Percentiles rank a stretch among this genome's conserved stretches.
Evolutionary conservation across 2,329 filamentous ascomycete genomes (phyloP).

Genomic region (Verticillium albo-atrum): DNA sequence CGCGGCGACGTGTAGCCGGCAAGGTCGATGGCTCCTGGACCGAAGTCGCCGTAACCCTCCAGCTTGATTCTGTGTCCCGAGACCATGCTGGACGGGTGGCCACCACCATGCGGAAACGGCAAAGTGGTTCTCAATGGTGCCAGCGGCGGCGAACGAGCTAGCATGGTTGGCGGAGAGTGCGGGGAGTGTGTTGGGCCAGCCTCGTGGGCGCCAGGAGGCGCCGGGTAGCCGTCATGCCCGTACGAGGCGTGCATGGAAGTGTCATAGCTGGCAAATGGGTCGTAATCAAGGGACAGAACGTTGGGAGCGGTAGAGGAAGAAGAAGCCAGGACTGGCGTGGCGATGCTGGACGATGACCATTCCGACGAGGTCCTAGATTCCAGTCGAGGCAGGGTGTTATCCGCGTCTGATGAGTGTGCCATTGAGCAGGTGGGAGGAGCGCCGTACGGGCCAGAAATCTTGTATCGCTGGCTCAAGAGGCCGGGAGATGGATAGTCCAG

Average conservation of each 20-base stretch:
- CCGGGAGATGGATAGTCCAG: conserved; percentile 43
- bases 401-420: conserved; percentile 29
- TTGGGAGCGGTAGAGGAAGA: conserved; percentile 37
- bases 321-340: conserved; percentile 29
- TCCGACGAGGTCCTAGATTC: conserved; percentile 36
- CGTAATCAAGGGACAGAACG: conserved; percentile 46
- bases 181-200: neutral
- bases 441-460: conserved; percentile 35
- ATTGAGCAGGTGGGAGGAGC: conserved; percentile 32
- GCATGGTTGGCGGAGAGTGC: neutral
- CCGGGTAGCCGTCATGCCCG: conserved; percentile 40
- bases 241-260: conserved; percentile 35
- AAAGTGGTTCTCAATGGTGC: neutral
- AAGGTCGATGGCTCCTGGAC: conserved; percentile 25
- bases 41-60: conserved; percentile 29
- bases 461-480: conserved; percentile 37
- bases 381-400: conserved; percentile 30
- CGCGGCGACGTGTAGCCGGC: conserved; percentile 37
- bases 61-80: conserved; percentile 31
- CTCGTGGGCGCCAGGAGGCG: conserved; percentile 4
- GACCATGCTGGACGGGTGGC: conserved; percentile 11
- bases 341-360: conserved; percentile 35
- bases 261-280: conserved; percentile 44
- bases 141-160: neutral
- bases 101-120: conserved; percentile 6